Evolutionary conservation across 2,329 filamentous ascomycete species (phyloP).

Genomic region (Penicillium italicum): DNA sequence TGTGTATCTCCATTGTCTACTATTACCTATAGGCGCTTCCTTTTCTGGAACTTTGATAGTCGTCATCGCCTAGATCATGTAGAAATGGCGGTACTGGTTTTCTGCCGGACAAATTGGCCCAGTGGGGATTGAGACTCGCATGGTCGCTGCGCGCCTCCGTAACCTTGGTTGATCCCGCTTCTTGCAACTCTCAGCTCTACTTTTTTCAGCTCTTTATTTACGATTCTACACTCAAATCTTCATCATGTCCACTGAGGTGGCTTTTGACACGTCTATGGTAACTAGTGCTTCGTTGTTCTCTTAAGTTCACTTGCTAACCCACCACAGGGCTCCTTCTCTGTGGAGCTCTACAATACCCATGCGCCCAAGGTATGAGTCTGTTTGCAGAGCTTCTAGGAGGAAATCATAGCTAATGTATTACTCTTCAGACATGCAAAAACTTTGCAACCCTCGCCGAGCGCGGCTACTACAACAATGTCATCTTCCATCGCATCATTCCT

Average conservation of each 20-base stretch:
- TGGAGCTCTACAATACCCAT: slow-evolving; percentile 88
- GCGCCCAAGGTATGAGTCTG: slow-evolving; percentile 61
- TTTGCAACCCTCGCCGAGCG: slow-evolving; percentile 74
- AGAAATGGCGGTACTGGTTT: not conserved
- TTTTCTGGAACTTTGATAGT: not conserved
- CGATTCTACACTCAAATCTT: not conserved
- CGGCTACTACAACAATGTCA: slow-evolving; percentile 80
- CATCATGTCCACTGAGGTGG: slow-evolving; percentile 71
- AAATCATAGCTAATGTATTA: slow-evolving; percentile 15
- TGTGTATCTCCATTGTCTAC: not conserved
- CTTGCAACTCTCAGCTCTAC: slow-evolving; percentile 1
- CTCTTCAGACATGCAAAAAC: slow-evolving; percentile 70
- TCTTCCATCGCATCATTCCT: slow-evolving; percentile 93
- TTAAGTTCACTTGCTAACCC: slow-evolving; percentile 14
- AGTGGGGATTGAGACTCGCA: not conserved
- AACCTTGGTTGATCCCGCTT: slow-evolving; percentile 2
- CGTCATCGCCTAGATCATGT: not conserved
- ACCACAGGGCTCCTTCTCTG: slow-evolving; percentile 68
- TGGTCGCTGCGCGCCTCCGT: not conserved
- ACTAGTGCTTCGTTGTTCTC: not conserved
- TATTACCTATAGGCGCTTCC: not conserved
- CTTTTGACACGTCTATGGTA: slow-evolving; percentile 84
- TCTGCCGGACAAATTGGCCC: slow-evolving; percentile 1
- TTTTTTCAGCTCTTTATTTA: not conserved
- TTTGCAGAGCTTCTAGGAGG: not conserved